Conservation (phyloP, 176 grass and related monocot genomes). For the Pontederia crassipes region DNA sequence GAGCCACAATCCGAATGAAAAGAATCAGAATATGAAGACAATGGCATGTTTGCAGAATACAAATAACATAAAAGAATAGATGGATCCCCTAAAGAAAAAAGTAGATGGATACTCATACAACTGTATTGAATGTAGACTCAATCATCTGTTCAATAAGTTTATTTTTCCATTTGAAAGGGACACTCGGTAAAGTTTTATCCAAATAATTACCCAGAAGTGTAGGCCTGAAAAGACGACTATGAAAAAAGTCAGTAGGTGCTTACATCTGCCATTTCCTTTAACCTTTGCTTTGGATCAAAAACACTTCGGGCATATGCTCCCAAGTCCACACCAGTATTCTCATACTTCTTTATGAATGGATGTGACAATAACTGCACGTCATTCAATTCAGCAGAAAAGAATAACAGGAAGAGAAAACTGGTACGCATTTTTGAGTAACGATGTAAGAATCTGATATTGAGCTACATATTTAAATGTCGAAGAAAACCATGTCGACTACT, state of each 20-base stretch:
- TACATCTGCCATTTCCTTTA: constrained; percentile 93
- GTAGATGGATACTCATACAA: not conserved
- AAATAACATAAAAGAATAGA: not conserved
- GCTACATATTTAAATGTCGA: too few species aligned
- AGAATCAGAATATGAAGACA: not conserved
- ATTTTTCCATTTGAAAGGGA: not conserved
- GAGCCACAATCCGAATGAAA: not conserved
- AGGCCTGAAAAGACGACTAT: constrained; percentile 14
- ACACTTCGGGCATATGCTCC: constrained; percentile 54
- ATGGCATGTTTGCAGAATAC: not conserved
- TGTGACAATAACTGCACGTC: constrained; percentile 63
- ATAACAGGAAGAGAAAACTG: not conserved
- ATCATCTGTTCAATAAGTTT: not conserved
- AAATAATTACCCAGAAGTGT: not conserved
- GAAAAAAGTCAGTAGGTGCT: constrained; percentile 23
- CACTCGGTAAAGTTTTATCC: not conserved
- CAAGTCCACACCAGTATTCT: constrained; percentile 42
- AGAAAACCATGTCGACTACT: too few species aligned
- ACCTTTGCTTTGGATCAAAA: constrained; percentile 66
- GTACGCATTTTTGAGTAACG: not conserved
- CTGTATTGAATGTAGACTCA: not conserved
- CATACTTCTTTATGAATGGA: constrained; percentile 78
- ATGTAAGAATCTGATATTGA: too few species aligned
- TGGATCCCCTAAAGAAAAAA: not conserved
- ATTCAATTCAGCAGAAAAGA: constrained; percentile 17